phyloP scores from a whole-genome alignment of 2,329 filamentous ascomycete species.

The Colletotrichum sp. region DNA sequence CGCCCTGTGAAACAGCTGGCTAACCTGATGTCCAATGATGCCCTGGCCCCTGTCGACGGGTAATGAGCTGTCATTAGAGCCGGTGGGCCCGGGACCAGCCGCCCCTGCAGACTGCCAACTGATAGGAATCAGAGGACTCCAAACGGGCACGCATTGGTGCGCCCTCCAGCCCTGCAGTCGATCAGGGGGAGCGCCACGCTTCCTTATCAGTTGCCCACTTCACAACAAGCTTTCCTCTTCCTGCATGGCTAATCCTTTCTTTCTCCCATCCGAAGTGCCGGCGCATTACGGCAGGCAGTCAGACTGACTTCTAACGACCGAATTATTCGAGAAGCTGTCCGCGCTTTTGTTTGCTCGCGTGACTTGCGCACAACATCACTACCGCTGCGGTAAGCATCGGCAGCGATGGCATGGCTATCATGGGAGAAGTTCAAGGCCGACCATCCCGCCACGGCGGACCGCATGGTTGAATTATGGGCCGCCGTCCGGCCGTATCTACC shows the following conservation, averaged over 20 bases:
- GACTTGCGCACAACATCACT: neutral
- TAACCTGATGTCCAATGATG: neutral
- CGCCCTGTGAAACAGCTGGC: neutral
- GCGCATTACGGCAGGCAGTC: neutral
- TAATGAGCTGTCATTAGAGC: neutral
- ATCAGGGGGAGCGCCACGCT: conserved; percentile 1
- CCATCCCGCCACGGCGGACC: conserved; percentile 1
- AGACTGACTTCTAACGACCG: neutral
- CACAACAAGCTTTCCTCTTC: neutral
- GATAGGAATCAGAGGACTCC: neutral
- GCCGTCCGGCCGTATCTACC: conserved; percentile 28
- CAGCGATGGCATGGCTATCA: conserved; percentile 1
- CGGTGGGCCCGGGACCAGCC: conserved; percentile 2
- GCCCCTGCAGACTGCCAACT: neutral
- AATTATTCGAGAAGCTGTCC: neutral
- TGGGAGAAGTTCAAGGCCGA: conserved; percentile 14
- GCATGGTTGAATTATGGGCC: conserved; percentile 4
- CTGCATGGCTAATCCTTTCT: neutral
- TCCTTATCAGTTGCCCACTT: neutral
- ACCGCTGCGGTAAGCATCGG: neutral
- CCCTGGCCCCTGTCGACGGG: neutral
- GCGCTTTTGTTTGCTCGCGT: neutral
- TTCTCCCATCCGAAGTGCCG: neutral
- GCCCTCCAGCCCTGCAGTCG: neutral
- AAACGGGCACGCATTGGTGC: neutral